Base-by-base conservation (phyloP, 495 filamentous ascomycete species). In the Aspergillus saccharolyticus region DNA sequence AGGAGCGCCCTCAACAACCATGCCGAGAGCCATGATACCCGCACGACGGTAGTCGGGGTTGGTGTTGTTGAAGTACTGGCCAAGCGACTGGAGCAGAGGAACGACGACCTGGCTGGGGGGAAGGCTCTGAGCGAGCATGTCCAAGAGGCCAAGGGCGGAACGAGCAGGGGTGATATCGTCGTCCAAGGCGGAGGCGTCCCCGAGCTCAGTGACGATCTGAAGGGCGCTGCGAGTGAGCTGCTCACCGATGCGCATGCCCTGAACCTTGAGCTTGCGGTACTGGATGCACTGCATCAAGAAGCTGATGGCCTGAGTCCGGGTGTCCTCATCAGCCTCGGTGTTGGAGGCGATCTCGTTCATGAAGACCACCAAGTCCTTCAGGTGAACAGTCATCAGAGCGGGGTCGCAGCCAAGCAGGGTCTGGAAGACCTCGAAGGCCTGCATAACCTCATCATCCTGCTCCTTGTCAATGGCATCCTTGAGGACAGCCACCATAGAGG, bases 401-500 rank as follows among this genome's bases (percentile, higher is more conserved):
- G 87, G 85, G 64, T 97, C 92, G 67, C 89, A 96, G 57, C 89
- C 89, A 28, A 98, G 80, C 57, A 97, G 83, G 30, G 89, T 96
- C 75, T 98, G 95, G 81, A 98, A 96, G 52, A 97, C 92, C 70
- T 98, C 94, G 65, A 98, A 98, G 6, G 87, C 87, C 65, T 93
- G 88, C 72, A 90, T 88, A 50, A 87, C 82, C 58, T 86, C 87
- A 62, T 95, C 92, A 58, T 96, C 93, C 65, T 97, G 86, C 9
- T 83, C 80, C 25, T 80, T 78, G 61, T 88, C 81, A 53, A 97
- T 85, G 20, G 88, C 82, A 47, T 85, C 79, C 78, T 96, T 93
- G 49, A 98, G 81, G 10, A 97, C 89, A 19, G 81, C 81, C 39
- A 97, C 91, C 91, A 97, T 96, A 59, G 84, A 66, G 10, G 94